Evolutionary conservation across 2,329 filamentous ascomycete genomes (phyloP).

Genomic region (Ascomycota sp.): DNA sequence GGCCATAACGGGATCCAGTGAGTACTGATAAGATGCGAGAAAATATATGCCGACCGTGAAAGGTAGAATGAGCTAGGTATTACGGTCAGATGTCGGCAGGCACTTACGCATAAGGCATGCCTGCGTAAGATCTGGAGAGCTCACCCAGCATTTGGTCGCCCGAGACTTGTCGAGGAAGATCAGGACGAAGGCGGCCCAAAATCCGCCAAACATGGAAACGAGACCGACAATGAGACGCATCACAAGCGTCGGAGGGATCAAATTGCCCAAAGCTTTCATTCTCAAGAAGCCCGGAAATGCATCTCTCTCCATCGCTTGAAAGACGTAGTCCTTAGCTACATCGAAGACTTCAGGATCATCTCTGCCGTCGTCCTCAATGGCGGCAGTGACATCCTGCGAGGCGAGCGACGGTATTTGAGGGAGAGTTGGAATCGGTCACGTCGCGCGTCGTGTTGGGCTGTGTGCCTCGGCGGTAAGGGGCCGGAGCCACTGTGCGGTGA

Average conservation of each 20-base stretch:
- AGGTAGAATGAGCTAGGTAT: slow-evolving; percentile 49
- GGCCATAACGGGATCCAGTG: slow-evolving; percentile 78
- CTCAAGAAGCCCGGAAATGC: slow-evolving; percentile 95
- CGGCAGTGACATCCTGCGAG: slow-evolving; percentile 76
- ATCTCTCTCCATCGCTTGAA: slow-evolving; percentile 98
- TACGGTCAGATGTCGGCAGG: too few relatives aligned
- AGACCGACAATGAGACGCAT: slow-evolving; percentile 71
- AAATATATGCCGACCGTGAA: slow-evolving; percentile 84
- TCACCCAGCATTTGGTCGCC: slow-evolving; percentile 63
- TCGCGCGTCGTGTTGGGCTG: slow-evolving; percentile 40
- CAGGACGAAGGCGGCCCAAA: slow-evolving; percentile 85
- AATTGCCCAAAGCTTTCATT: slow-evolving; percentile 85
- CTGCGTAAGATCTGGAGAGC: slow-evolving; percentile 12
- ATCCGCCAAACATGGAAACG: slow-evolving; percentile 64
- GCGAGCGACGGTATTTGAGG: slow-evolving; percentile 64
- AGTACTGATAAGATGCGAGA: slow-evolving; percentile 83
- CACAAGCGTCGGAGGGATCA: slow-evolving; percentile 79
- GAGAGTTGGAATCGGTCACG: slow-evolving; percentile 59
- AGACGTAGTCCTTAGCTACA: slow-evolving; percentile 94
- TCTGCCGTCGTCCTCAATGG: too few relatives aligned
- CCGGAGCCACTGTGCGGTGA: slow-evolving; percentile 29
- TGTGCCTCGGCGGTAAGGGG: slow-evolving; percentile 25
- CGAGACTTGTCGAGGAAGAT: slow-evolving; percentile 73
- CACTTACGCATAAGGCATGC: background rate
- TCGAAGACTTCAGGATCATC: slow-evolving; percentile 98